phyloP scores from a whole-genome alignment of 495 filamentous ascomycete genomes.

The Lophium mytilinum region DNA sequence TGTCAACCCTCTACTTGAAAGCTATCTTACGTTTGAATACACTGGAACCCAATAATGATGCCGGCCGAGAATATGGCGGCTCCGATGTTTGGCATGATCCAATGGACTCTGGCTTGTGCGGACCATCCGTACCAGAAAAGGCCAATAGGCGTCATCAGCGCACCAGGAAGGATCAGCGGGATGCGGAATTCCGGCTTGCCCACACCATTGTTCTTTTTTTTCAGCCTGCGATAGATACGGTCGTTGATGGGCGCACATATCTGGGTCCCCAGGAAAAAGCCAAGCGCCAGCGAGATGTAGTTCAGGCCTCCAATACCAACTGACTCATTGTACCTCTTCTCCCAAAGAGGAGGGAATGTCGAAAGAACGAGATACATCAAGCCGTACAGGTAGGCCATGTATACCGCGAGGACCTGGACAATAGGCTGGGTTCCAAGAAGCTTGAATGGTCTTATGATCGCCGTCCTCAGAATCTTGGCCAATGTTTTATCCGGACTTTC shows the following conservation, averaged over 20 bases:
- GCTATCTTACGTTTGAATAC: slow-evolving; percentile 41
- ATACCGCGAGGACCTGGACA: slow-evolving; percentile 46
- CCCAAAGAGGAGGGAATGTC: slow-evolving; percentile 60
- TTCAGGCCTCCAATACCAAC: slow-evolving; percentile 57
- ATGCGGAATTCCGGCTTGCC: slow-evolving; percentile 62
- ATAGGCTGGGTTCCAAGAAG: slow-evolving; percentile 48
- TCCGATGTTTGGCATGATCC: slow-evolving; percentile 69
- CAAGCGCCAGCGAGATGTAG: slow-evolving; percentile 61
- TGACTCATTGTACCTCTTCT: slow-evolving; percentile 49
- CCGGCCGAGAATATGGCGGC: slow-evolving; percentile 49
- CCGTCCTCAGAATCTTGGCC: slow-evolving; percentile 18
- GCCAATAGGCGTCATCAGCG: slow-evolving; percentile 53
- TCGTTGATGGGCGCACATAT: slow-evolving; percentile 58
- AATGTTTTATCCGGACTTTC: slow-evolving; percentile 40
- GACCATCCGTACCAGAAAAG: slow-evolving; percentile 69
- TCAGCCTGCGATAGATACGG: slow-evolving; percentile 54
- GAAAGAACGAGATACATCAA: slow-evolving; percentile 65
- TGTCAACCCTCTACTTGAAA: neutral
- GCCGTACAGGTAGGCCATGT: slow-evolving; percentile 65
- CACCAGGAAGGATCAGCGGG: slow-evolving; percentile 52
- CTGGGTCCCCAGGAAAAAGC: slow-evolving; percentile 60
- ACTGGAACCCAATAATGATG: slow-evolving; percentile 59
- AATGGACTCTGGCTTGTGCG: slow-evolving; percentile 53
- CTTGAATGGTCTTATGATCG: slow-evolving; percentile 39
- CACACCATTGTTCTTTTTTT: slow-evolving; percentile 47